Conservation (phyloP, 495 filamentous ascomycete species). For the Hypoxylon cercidicola region DNA sequence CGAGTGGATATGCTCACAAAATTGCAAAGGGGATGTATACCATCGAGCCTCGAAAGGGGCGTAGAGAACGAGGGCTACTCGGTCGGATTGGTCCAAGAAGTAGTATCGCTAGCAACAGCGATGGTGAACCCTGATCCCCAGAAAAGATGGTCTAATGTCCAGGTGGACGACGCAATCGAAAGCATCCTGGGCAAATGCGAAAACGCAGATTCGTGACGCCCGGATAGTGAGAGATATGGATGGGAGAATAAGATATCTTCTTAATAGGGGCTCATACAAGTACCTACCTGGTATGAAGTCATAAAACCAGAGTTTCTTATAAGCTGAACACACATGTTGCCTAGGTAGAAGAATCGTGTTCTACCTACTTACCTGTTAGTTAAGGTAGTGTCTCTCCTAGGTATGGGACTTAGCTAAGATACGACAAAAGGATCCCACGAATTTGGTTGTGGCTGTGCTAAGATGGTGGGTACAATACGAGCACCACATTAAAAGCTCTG, state of each 20-base stretch:
- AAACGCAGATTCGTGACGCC: not conserved
- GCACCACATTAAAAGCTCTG: constrained; percentile 10
- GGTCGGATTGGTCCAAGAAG: constrained; percentile 49
- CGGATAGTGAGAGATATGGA: not conserved
- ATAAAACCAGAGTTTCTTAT: no score
- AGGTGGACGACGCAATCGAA: constrained; percentile 33
- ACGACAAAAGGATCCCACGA: not conserved
- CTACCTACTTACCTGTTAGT: no score
- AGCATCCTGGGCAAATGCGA: constrained; percentile 26
- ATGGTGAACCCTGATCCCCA: constrained; percentile 59
- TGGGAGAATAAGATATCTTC: no score
- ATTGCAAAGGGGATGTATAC: constrained; percentile 49
- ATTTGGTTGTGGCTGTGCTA: not conserved
- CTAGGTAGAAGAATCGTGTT: no score
- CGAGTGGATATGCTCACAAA: constrained; percentile 59
- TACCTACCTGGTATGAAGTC: no score
- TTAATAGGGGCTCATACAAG: no score
- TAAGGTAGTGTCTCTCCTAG: not conserved
- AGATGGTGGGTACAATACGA: constrained; percentile 18
- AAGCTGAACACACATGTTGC: no score
- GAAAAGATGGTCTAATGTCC: constrained; percentile 50
- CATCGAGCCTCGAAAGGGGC: constrained; percentile 14
- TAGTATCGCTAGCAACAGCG: constrained; percentile 55
- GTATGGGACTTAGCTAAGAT: no score
- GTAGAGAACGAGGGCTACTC: constrained; percentile 45